Conservation (phyloP, 2,329 filamentous ascomycete species). For the Fusarium temperatum region DNA sequence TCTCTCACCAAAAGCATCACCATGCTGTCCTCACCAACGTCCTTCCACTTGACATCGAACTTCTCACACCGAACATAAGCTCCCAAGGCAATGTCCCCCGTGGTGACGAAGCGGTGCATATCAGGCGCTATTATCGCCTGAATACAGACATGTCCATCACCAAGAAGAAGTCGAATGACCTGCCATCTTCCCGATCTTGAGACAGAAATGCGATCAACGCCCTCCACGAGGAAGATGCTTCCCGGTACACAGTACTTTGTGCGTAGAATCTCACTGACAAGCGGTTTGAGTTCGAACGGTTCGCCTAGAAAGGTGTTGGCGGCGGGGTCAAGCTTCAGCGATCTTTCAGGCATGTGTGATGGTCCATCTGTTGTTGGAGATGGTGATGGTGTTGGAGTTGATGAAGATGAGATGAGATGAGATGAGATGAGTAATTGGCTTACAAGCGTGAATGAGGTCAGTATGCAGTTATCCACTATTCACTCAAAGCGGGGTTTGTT, state of each 20-base stretch:
- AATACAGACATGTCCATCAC: constrained; percentile 64
- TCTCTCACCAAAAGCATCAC: constrained; percentile 58
- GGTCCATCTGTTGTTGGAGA: constrained; percentile 19
- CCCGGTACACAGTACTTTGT: constrained; percentile 58
- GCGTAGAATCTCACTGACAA: constrained; percentile 59
- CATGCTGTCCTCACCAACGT: constrained; percentile 40
- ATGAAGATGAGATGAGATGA: not conserved
- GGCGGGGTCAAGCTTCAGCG: constrained; percentile 37
- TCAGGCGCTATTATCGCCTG: constrained; percentile 59
- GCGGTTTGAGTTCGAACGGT: constrained; percentile 47
- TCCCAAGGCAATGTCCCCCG: constrained; percentile 56
- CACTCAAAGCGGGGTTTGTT: constrained; percentile 35
- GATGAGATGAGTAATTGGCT: not conserved
- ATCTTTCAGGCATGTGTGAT: constrained; percentile 37
- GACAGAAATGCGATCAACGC: constrained; percentile 50
- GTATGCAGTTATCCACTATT: constrained; percentile 43
- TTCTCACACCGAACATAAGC: constrained; percentile 58
- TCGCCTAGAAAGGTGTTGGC: constrained; percentile 40
- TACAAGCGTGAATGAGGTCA: constrained; percentile 9
- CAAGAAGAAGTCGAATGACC: constrained; percentile 58
- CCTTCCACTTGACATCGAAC: constrained; percentile 49
- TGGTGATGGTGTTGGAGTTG: not conserved
- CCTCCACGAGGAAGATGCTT: constrained; percentile 61
- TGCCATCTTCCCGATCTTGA: constrained; percentile 52
- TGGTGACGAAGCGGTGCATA: constrained; percentile 59